These are phyloP conservation scores for Coemansia sp. DNA, from an alignment of 192 early-diverging fungal species.

Conservation along the genomic window DNA sequence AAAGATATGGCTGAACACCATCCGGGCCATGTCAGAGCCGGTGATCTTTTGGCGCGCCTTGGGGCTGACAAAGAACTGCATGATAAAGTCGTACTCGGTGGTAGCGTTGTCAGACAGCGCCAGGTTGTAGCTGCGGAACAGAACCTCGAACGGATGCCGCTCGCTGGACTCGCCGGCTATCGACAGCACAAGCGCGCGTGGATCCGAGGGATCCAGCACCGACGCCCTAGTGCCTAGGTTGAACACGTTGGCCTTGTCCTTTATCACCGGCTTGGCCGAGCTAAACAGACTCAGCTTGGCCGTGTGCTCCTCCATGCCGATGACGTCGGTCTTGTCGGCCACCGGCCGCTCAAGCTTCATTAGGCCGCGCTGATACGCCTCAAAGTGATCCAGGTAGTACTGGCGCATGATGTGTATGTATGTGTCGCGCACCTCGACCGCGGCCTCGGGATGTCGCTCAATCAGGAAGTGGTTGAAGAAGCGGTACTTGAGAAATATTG, in stretches of 20 bases:
- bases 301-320: constrained; percentile 80
- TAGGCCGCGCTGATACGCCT: constrained; percentile 77
- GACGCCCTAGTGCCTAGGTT: constrained; percentile 82
- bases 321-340: constrained; percentile 82
- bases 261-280: constrained; percentile 62
- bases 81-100: constrained; percentile 90
- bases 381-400: constrained; percentile 90
- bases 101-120: constrained; percentile 93
- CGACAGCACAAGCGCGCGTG: constrained; percentile 77
- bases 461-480: constrained; percentile 89
- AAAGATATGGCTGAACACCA: constrained; percentile 86
- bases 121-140: constrained; percentile 90
- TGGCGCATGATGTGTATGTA: constrained; percentile 83
- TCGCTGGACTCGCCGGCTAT: constrained; percentile 47
- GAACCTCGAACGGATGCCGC: constrained; percentile 71
- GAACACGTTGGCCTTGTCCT: constrained; percentile 83
- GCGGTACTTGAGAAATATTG: constrained; percentile 87
- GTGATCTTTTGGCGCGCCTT: constrained; percentile 61
- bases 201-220: constrained; percentile 69
- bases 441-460: constrained; percentile 84
- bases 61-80: constrained; percentile 84
- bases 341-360: constrained; percentile 71
- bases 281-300: constrained; percentile 74
- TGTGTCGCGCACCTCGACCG: constrained; percentile 79
- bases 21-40: constrained; percentile 60